Conservation (phyloP, 2,329 filamentous ascomycete species). For the Akanthomyces muscarius region DNA sequence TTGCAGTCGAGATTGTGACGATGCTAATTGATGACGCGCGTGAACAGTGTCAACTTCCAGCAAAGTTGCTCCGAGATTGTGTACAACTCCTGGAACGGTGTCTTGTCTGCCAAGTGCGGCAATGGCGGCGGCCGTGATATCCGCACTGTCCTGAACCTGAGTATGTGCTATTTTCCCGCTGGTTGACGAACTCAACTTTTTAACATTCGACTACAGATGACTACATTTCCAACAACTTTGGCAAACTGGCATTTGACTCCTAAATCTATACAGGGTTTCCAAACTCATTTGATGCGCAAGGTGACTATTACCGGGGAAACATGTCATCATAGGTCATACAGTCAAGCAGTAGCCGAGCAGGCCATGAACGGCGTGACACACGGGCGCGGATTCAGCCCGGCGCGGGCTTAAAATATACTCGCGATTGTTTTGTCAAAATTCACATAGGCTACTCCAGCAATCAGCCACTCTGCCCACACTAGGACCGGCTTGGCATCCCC, state of each 20-base stretch:
- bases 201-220: not conserved
- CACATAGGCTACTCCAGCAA: too few relatives aligned
- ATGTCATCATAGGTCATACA: too few relatives aligned
- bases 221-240: conserved; percentile 12
- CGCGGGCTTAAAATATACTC: too few relatives aligned
- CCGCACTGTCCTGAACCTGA: conserved; percentile 6
- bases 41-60: not conserved
- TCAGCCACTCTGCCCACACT: too few relatives aligned
- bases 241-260: not conserved
- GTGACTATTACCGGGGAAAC: too few relatives aligned
- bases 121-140: not conserved
- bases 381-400: too few relatives aligned
- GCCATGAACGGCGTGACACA: too few relatives aligned
- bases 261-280: not conserved
- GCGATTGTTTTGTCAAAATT: too few relatives aligned
- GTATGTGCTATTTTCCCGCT: not conserved
- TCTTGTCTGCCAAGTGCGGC: conserved; percentile 10
- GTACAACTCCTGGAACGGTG: conserved; percentile 14
- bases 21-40: not conserved
- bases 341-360: too few relatives aligned
- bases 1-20: not conserved
- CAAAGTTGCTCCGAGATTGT: conserved; percentile 1
- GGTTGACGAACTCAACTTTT: too few relatives aligned
- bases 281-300: too few relatives aligned
- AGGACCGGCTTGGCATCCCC: too few relatives aligned